Percentiles rank a stretch among this genome's conserved stretches.
Conservation (phyloP, 768 basidiomycete species). For the Suillus placidus region DNA sequence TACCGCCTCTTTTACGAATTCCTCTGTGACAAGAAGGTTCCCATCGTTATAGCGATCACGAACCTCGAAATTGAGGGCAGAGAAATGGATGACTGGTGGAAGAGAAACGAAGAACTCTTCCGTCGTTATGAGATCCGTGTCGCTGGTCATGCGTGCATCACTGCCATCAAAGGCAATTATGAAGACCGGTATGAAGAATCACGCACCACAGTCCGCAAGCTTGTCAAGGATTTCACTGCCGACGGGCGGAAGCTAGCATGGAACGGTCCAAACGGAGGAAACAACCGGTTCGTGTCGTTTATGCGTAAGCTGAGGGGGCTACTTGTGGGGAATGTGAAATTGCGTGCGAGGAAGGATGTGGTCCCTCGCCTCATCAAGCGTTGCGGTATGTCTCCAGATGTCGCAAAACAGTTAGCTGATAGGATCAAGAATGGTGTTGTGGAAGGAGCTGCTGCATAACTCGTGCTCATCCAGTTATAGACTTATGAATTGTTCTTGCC, state of each 20-base stretch:
- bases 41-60: slow-evolving; percentile 42
- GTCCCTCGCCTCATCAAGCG: slow-evolving; percentile 28
- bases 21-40: slow-evolving; percentile 41
- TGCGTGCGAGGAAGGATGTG: slow-evolving; percentile 25
- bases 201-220: slow-evolving; percentile 22
- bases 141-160: slow-evolving; percentile 44
- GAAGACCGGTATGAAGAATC: slow-evolving; percentile 33
- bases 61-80: slow-evolving; percentile 39
- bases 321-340: slow-evolving; percentile 20
- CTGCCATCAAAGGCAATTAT: slow-evolving; percentile 32
- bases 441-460: neutral
- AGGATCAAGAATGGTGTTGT: neutral
- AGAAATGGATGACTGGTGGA: slow-evolving; percentile 43
- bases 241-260: slow-evolving; percentile 29
- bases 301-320: slow-evolving; percentile 20
- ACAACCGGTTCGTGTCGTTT: slow-evolving; percentile 13
- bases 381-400: slow-evolving; percentile 27
- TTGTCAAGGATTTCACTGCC: slow-evolving; percentile 24
- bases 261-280: slow-evolving; percentile 29
- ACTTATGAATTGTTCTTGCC: neutral
- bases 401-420: slow-evolving; percentile 24
- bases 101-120: slow-evolving; percentile 35
- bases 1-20: slow-evolving; percentile 42
- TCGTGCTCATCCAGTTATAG: neutral
- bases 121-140: slow-evolving; percentile 32